Percentiles rank a stretch among this genome's conserved stretches.
These are phyloP conservation scores for Neurospora terricola DNA, from an alignment of 495 filamentous ascomycete genomes.

Conservation along the genomic window DNA sequence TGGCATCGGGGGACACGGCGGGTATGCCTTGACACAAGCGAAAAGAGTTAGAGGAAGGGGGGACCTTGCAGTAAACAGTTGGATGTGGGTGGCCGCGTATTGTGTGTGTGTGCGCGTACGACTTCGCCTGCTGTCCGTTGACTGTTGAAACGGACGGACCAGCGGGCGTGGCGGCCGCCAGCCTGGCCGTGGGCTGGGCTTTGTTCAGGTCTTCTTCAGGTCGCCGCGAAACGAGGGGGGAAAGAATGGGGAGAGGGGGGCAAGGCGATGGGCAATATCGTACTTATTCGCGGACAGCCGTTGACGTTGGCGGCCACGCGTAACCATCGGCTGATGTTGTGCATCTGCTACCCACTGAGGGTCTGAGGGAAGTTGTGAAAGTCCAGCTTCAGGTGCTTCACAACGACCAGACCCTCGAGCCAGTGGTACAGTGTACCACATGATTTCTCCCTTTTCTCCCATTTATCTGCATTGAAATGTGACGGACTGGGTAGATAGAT, in stretches of 20 bases:
- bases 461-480: neutral
- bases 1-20: neutral
- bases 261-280: neutral
- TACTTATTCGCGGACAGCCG: neutral
- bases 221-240: neutral
- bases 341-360: neutral
- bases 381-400: neutral
- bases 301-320: neutral
- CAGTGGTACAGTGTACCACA: neutral
- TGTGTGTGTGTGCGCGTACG: neutral
- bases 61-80: neutral
- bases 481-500: neutral
- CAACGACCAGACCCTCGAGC: neutral
- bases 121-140: neutral
- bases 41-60: neutral
- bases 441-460: neutral
- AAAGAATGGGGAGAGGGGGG: neutral
- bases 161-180: neutral
- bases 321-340: neutral
- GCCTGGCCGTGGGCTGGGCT: neutral
- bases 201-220: neutral
- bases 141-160: neutral
- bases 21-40: neutral
- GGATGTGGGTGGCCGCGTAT: neutral
- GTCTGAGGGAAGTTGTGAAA: neutral